phyloP scores from a whole-genome alignment of 108 stramenopile genomes.

The Chaetoceros muelleri region DNA sequence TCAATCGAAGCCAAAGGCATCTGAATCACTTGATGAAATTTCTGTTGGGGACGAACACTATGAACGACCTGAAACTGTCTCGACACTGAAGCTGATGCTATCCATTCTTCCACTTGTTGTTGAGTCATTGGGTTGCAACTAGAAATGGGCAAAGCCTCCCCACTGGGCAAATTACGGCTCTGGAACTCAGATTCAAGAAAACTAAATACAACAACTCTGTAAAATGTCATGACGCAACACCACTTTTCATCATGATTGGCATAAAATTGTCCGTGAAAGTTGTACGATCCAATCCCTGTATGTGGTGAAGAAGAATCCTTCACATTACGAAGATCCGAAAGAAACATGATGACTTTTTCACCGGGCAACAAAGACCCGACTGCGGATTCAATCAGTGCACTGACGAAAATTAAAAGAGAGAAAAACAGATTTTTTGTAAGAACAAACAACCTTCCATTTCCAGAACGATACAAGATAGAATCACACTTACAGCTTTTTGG shows the following conservation, averaged over 20 bases:
- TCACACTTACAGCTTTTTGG: no score
- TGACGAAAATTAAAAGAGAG: background rate
- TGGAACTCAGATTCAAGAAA: conserved; percentile 5
- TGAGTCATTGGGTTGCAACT: background rate
- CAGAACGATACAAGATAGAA: no score
- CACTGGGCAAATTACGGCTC: no score
- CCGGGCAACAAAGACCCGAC: conserved; percentile 51
- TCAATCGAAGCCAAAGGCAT: conserved; percentile 77
- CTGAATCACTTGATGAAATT: conserved; percentile 40
- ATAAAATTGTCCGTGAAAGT: background rate
- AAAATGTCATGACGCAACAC: conserved; percentile 81
- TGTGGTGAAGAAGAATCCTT: conserved; percentile 34
- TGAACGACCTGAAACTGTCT: conserved; percentile 30
- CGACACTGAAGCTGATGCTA: conserved; percentile 7
- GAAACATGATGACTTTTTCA: conserved; percentile 73
- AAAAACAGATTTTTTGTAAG: background rate
- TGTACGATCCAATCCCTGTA: conserved; percentile 2
- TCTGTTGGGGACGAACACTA: conserved; percentile 1
- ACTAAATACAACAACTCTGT: conserved; percentile 63
- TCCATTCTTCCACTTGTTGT: background rate
- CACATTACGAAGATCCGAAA: conserved; percentile 56
- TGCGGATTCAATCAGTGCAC: conserved; percentile 20
- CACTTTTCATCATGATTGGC: conserved; percentile 27
- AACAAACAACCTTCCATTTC: background rate
- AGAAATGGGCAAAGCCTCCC: no score